Conservation (phyloP, 805 yeast genomes). For the Cyberlindnera petersonii region DNA sequence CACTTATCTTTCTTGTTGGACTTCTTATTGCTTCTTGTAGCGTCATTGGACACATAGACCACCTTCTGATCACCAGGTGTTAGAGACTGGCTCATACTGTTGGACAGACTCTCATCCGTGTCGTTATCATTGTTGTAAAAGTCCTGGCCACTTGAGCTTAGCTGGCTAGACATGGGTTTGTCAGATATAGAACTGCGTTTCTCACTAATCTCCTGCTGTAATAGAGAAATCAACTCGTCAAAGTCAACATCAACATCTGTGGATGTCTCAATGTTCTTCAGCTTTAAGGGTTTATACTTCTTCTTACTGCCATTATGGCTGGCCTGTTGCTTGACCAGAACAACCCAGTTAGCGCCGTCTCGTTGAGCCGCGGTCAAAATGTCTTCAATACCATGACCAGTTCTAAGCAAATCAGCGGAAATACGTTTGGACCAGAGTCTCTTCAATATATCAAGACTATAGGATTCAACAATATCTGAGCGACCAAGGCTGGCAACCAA, state of each 20-base stretch:
- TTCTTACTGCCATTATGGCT: slow-evolving; percentile 32
- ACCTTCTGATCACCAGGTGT: slow-evolving; percentile 49
- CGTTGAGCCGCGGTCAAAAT: slow-evolving; percentile 54
- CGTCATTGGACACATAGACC: slow-evolving; percentile 69
- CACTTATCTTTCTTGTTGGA: slow-evolving; percentile 72
- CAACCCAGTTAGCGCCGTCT: slow-evolving; percentile 74
- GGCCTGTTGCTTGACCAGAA: slow-evolving; percentile 68
- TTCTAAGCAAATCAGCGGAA: slow-evolving; percentile 63
- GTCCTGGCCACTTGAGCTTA: slow-evolving; percentile 18
- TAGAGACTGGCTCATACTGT: slow-evolving; percentile 24
- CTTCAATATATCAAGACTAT: slow-evolving; percentile 61
- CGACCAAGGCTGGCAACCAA: slow-evolving; percentile 67
- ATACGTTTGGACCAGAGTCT: slow-evolving; percentile 75
- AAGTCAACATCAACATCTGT: slow-evolving; percentile 71
- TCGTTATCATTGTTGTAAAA: slow-evolving; percentile 22
- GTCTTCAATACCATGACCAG: slow-evolving; percentile 56
- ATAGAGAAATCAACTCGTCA: slow-evolving; percentile 54
- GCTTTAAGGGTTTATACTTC: slow-evolving; percentile 70
- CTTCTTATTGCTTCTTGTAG: slow-evolving; percentile 73
- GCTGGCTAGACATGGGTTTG: neutral
- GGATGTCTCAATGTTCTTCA: slow-evolving; percentile 57
- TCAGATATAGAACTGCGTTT: slow-evolving; percentile 1
- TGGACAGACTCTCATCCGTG: slow-evolving; percentile 25
- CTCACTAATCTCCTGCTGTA: slow-evolving; percentile 31
- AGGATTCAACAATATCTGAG: slow-evolving; percentile 44